Evolutionary conservation across 495 filamentous ascomycete species (phyloP), one percentile per base, ranked within the genome.

Genomic region (Penicillium flavigenum): DNA sequence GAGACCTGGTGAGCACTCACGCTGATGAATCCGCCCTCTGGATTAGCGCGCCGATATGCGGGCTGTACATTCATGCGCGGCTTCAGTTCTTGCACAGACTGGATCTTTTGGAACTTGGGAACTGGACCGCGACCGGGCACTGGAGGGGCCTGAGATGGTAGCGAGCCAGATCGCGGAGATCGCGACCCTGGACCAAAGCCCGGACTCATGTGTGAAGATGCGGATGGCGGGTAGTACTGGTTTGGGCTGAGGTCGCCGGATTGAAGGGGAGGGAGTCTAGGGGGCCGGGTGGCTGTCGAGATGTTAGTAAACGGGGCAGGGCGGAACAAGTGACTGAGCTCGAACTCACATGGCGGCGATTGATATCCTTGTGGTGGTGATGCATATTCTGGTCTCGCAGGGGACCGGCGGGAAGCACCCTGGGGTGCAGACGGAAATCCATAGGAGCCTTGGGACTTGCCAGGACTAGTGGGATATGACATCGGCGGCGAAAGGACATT

Each of bases 11-110:
- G 49, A 34, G 54, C 27, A 81, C 90, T 77, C 79, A 96, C 92
- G 72, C 95, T 98, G 65, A 99, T 97, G 70, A 99, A 99, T 51
- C 95, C 95, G 54, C 95, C 95, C 69, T 99, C 95, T 0, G 95
- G 95, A 68, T 96, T 93, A 51, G 95, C 95, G 68, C 95, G 83
- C 54, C 95, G 85, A 69, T 92, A 97, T 4, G 92, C 82, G 26
- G 95, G 95, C 61, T 99, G 95, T 14, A 78, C 54, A 69, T 93
- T 96, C 60, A 92, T 82, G 63, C 88, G 88, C 8, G 93, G 91
- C 46, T 88, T 83, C 50, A 99, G 76, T 39, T 96, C 90, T 32
- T 84, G 76, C 20, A 86, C 76, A 11, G 82, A 83, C 57, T 86
- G 80, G 60, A 95, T 79, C 65, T 89, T 90, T 60, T 83, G 84